A percentile compares a stretch with the other conserved stretches of the same genome.
These are phyloP conservation scores for Gynostemma pentaphyllum DNA, from an alignment of 306 rosid genomes.

Conservation along the genomic window DNA sequence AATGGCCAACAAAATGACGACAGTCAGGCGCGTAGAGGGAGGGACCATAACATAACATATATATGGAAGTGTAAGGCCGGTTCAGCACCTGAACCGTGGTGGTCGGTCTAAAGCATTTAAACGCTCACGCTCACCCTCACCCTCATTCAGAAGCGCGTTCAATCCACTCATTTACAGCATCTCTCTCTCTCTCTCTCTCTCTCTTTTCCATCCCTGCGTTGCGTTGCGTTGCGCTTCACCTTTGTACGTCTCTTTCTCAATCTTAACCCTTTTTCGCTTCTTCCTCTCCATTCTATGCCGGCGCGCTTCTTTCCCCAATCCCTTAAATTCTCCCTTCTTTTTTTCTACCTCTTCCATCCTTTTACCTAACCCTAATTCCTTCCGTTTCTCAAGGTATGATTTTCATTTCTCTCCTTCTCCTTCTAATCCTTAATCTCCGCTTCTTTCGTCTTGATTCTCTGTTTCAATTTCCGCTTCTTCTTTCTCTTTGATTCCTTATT, in stretches of 20 bases:
- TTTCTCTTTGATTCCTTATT: not conserved
- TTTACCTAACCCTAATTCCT: not conserved
- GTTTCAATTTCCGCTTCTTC: not conserved
- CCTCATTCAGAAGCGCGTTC: conserved; percentile 7
- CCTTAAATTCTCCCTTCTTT: conserved; percentile 5
- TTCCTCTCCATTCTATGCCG: conserved; percentile 11
- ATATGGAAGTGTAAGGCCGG: too few relatives aligned
- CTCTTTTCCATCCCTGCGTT: too few relatives aligned
- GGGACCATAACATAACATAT: too few relatives aligned
- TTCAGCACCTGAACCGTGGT: not conserved
- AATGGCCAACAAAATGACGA: not conserved
- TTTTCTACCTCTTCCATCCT: not conserved
- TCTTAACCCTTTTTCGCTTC: conserved; percentile 6
- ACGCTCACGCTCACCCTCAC: conserved; percentile 3
- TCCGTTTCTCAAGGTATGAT: conserved; percentile 5
- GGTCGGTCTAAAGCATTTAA: not conserved
- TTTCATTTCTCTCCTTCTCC: not conserved
- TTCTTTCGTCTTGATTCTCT: not conserved
- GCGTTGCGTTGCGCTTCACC: too few relatives aligned
- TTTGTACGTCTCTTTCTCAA: conserved; percentile 11
- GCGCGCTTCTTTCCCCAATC: conserved; percentile 9
- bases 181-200: conserved; percentile 12
- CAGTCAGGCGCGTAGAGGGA: too few relatives aligned
- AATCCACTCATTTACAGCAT: conserved; percentile 12
- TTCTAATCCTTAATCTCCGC: not conserved